Evolutionary conservation across 495 filamentous ascomycete genomes (phyloP).

Genomic region (Aspergillus asperescens): DNA sequence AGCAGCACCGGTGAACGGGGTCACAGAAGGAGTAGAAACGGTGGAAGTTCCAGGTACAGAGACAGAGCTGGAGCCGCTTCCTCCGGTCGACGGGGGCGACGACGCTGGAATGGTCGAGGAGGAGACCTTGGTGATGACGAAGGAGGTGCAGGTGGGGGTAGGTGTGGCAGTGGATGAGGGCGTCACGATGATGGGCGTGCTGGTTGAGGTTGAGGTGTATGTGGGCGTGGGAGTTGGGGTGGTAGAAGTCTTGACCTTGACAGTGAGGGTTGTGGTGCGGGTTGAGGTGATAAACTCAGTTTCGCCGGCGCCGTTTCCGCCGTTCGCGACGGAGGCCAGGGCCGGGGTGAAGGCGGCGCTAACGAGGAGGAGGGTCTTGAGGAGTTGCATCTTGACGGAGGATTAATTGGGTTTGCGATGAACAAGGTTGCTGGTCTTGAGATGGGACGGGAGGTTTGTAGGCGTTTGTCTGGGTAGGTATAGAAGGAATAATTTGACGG

Average conservation of each 20-base stretch:
- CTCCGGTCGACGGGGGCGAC: conserved; percentile 10
- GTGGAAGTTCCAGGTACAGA: conserved; percentile 11
- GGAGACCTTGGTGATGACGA: conserved; percentile 18
- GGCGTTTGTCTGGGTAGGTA: not conserved
- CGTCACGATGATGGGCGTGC: conserved; percentile 14
- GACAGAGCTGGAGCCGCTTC: conserved; percentile 15
- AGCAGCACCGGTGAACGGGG: conserved; percentile 24
- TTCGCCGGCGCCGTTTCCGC: conserved; percentile 9
- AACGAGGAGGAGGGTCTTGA: conserved; percentile 32
- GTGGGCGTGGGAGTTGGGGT: conserved; percentile 22
- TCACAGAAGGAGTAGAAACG: conserved; percentile 18
- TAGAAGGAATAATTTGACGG: not conserved
- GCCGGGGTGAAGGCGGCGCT: conserved; percentile 30
- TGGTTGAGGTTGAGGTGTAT: conserved; percentile 15
- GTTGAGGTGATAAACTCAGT: conserved; percentile 16
- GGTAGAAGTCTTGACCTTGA: conserved; percentile 30
- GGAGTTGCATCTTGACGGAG: conserved; percentile 16
- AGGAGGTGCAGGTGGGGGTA: conserved; percentile 16
- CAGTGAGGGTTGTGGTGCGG: conserved; percentile 27
- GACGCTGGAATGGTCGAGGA: conserved; percentile 14
- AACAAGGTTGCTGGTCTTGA: not conserved
- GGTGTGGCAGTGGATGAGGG: conserved; percentile 15
- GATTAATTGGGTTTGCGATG: not conserved
- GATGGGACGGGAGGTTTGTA: not conserved
- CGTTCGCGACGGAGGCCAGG: conserved; percentile 26